phyloP scores from a whole-genome alignment of 2,329 filamentous ascomycete species.

The Aureobasidium leucospermi region DNA sequence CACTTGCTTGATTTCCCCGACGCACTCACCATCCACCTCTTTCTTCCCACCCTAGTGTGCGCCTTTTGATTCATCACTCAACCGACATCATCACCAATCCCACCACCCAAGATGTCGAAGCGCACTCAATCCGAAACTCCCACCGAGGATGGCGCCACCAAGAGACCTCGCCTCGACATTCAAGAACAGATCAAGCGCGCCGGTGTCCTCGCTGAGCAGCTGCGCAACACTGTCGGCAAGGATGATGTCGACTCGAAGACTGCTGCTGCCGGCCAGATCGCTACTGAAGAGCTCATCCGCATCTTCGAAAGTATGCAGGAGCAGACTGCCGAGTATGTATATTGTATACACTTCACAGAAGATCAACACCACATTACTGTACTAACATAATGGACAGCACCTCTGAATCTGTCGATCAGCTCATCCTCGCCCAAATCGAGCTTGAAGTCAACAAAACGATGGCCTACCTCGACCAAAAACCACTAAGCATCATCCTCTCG shows the following conservation, averaged over 20 bases:
- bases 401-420: neutral
- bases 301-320: neutral
- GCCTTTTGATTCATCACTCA: neutral
- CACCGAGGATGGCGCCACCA: neutral
- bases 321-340: neutral
- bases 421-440: neutral
- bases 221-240: neutral
- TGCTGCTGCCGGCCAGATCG: neutral
- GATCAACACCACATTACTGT: rapidly evolving
- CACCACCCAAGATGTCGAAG: neutral
- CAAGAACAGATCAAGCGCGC: neutral
- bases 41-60: neutral
- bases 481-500: neutral
- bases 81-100: neutral
- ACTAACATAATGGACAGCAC: neutral
- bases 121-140: neutral
- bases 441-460: neutral
- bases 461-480: neutral
- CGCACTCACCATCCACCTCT: neutral
- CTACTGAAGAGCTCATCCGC: neutral
- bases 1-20: neutral
- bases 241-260: neutral
- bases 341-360: no score
- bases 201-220: neutral
- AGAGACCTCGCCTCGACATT: neutral